Evolutionary conservation across 1,284 basidiomycete species (phyloP).

Genomic region (Phellopilus nigrolimitatus): DNA sequence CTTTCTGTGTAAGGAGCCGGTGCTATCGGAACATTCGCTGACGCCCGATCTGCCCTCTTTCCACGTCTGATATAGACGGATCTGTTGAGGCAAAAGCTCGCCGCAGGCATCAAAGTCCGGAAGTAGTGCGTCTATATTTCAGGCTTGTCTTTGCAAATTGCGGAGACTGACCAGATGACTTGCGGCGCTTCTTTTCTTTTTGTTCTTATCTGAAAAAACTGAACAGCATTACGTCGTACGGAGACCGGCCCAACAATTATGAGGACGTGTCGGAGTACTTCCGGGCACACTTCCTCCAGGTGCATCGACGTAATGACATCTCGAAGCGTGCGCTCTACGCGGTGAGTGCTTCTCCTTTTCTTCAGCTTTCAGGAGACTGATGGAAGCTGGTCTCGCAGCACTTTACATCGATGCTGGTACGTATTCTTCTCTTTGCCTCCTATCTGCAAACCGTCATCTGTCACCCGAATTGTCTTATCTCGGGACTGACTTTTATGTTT

Average conservation of each 20-base stretch:
- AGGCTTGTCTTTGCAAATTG: neutral
- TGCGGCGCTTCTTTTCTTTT: neutral
- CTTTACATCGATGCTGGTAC: conserved; percentile 71
- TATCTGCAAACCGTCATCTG: conserved; percentile 4
- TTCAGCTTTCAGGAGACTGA: conserved; percentile 4
- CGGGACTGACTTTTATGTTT: neutral
- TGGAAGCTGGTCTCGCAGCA: conserved; percentile 42
- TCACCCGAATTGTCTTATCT: too few species aligned
- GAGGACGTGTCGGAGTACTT: conserved; percentile 73
- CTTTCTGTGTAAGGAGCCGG: neutral
- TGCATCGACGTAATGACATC: conserved; percentile 60
- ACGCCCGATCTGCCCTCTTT: neutral
- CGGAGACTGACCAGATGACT: neutral
- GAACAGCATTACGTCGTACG: conserved; percentile 72
- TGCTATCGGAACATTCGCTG: neutral
- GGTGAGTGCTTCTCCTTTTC: conserved; percentile 38
- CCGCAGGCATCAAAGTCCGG: conserved; percentile 56
- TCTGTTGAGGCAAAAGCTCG: conserved; percentile 60
- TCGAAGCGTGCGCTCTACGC: conserved; percentile 55
- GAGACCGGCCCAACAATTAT: conserved; percentile 65
- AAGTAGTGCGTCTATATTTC: conserved; percentile 52
- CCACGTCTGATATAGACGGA: conserved; percentile 44
- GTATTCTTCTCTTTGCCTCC: conserved; percentile 24
- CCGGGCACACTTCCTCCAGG: conserved; percentile 70
- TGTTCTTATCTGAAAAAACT: neutral